Base-by-base conservation (phyloP, 2,329 filamentous ascomycete species). In the Hymenoscyphus occultus region DNA sequence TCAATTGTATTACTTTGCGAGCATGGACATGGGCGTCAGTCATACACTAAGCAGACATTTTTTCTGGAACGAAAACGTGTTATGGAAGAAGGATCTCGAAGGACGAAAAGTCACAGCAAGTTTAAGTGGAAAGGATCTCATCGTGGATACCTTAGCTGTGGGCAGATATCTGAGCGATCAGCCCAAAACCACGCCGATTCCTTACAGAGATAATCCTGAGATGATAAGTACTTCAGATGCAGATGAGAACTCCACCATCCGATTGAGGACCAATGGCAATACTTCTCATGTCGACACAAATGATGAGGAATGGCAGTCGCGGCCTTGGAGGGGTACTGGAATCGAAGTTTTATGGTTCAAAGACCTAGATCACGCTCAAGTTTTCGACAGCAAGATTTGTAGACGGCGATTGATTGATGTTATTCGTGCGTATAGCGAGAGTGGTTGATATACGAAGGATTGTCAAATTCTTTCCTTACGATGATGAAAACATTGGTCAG, bases 61-160 rank as follows among this genome's bases (percentile, higher is more conserved):
- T 73, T 86, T 86, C 76, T 89, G 86, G 86, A 78, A 77, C 22
- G 80, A 88, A 66, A 87, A 85, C 70, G 78, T 86, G 0, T 73
- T 88, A 6, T 88, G 85, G 86, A 84, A 83, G 70, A 80, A 86
- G 48, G 82, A 85, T 64, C 71, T 87, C 7, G 70, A 74, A 39
- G 73, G 75, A 16, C 76, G 61, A 69, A 76, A 64, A 19, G 77
- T 83, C 10, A 83, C 83, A 1, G 82, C 85, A 2, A 78, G 78
- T 51, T 72, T 88, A 22, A 79, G 79, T 19, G 80, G 80, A 1
- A 75, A 78, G 62, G 85, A 87, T 74, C 70, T 85, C 14, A 84
- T 87, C 61, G 80, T 86, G 1, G 78, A 86, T 68, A 82, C 84
- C 0, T 76, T 80, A 56, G 78, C 79, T 2, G 81, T 87, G 2